Conservation (phyloP, 1,284 basidiomycete species). For the Caloboletus inedulis region DNA sequence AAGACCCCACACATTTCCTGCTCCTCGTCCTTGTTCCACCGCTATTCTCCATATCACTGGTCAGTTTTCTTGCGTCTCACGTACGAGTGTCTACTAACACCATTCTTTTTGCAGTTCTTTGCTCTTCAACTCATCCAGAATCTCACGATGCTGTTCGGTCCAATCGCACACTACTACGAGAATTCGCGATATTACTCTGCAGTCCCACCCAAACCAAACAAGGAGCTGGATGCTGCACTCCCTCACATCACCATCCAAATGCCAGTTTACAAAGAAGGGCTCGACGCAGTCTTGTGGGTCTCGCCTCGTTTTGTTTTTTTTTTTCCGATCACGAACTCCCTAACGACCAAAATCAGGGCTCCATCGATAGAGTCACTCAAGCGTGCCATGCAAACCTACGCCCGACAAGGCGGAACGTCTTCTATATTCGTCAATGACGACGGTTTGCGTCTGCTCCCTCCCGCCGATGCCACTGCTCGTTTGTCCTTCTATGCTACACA, state of each 20-base stretch:
- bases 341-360: slow-evolving; percentile 38
- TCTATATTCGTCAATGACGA: slow-evolving; percentile 78
- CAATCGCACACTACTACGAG: slow-evolving; percentile 72
- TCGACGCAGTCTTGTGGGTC: slow-evolving; percentile 64
- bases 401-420: slow-evolving; percentile 76
- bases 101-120: slow-evolving; percentile 49
- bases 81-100: not conserved
- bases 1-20: slow-evolving; percentile 58
- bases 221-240: slow-evolving; percentile 55
- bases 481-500: slow-evolving; percentile 76
- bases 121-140: slow-evolving; percentile 59
- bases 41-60: slow-evolving; percentile 70
- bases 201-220: slow-evolving; percentile 54
- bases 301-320: not conserved
- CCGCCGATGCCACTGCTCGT: slow-evolving; percentile 60
- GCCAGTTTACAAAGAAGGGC: slow-evolving; percentile 79
- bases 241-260: slow-evolving; percentile 77
- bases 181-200: slow-evolving; percentile 75
- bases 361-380: slow-evolving; percentile 81
- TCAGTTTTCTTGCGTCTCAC: slow-evolving; percentile 34
- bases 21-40: slow-evolving; percentile 64
- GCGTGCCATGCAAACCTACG: slow-evolving; percentile 84
- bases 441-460: slow-evolving; percentile 62
- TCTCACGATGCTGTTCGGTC: slow-evolving; percentile 61
- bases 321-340: slow-evolving; percentile 1